Percentiles rank a stretch among this genome's conserved stretches.
phyloP scores from a whole-genome alignment of 805 yeast species.

The Lipomyces chichibuensis region DNA sequence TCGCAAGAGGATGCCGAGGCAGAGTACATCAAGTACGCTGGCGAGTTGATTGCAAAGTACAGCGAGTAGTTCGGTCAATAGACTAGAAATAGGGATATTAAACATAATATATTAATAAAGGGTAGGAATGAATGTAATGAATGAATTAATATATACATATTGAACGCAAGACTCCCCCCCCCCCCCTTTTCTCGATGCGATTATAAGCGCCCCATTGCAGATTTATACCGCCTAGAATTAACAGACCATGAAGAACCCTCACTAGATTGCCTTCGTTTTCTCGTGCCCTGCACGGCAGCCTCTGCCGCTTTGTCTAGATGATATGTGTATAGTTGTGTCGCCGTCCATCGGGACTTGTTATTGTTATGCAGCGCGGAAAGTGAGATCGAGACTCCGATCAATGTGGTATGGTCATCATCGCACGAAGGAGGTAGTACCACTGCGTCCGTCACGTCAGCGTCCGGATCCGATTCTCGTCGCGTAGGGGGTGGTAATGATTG shows the following conservation, averaged over 20 bases:
- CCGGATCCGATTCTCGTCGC: not conserved
- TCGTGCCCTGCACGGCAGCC: not conserved
- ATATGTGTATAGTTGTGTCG: not conserved
- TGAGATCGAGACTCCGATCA: conserved; percentile 1
- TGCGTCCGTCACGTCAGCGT: conserved; percentile 12
- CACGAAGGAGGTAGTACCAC: conserved; percentile 20
- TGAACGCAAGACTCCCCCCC: no score
- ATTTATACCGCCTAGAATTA: no score
- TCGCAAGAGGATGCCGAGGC: conserved; percentile 88
- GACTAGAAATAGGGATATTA: not conserved
- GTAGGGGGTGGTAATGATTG: not conserved
- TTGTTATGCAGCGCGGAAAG: not conserved
- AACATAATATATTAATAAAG: not conserved
- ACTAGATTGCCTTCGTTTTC: not conserved
- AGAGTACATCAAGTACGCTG: conserved; percentile 50
- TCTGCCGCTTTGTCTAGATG: not conserved
- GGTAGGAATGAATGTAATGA: not conserved
- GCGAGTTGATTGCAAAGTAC: conserved; percentile 41
- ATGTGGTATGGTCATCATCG: conserved; percentile 2
- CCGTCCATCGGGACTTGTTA: not conserved
- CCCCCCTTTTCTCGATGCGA: no score
- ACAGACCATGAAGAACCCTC: no score
- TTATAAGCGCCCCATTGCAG: no score
- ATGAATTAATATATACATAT: not conserved
- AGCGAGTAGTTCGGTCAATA: conserved; percentile 4